Evolutionary conservation across 148 eudicot species (phyloP), one percentile per base, ranked within the genome.

Genomic region (Spergularia marina): DNA sequence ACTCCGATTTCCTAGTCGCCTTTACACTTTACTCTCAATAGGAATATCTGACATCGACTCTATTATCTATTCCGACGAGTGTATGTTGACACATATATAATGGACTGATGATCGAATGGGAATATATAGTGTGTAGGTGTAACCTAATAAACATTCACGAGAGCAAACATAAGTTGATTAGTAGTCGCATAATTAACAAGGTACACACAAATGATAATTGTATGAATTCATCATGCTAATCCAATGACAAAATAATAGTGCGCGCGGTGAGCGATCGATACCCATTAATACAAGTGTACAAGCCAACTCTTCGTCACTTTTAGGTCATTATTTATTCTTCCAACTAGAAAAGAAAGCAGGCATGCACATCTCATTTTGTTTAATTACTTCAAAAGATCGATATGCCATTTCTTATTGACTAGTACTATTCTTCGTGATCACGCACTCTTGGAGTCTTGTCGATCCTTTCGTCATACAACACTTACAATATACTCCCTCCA

Each of bases 351-450:
- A 20, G 36, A 47, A 12, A 20, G 21, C 56, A 68, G 21, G 56
- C 56, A 68, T 51, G 71, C 30, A 68, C 56, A 44, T 67, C 55
- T 44, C 53, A 67, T 67, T 47, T 47, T 12, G 12, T 17, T 44
- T 67, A n/a, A 6, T 47, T 4, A 44, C 4, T 10, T 47, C n/a
- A 30, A 47, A 67, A 40, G 30, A 60, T 20, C n/a, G 11, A 8
- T 17, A 2, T 66, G 25, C 70, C 53, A n/a, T 66, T 44, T 12
- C 17, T 66, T 66, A 40, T 44, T 41, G 54, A 67, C 71, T 34
- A 18, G 18, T 34, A 64, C 18, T 2, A 5, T 6, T 34, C 6
- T 49, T 18, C 71, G 47, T 47, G 34, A 67, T 44, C 18, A 41
- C 3, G n/a, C n/a, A n/a, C n/a, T n/a, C n/a, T n/a, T n/a, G n/a